Conservation (phyloP, 768 basidiomycete species). For the Leccinellum luteum region DNA sequence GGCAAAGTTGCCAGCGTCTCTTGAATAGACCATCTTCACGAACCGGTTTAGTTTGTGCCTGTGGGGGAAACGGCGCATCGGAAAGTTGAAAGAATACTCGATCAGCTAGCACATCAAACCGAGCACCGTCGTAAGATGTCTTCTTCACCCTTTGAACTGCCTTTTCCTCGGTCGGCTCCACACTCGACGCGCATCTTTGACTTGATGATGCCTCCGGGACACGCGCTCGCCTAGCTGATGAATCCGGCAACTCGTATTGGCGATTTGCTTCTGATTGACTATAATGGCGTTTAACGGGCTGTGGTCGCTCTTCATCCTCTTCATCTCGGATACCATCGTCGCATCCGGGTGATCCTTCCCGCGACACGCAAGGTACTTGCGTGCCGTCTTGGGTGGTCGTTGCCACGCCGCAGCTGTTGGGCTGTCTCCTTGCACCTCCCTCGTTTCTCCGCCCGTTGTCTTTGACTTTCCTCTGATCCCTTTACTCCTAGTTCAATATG, state of each 20-base stretch:
- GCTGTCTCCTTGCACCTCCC: background rate
- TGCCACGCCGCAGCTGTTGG: background rate
- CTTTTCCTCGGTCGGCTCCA: background rate
- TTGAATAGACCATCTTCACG: constrained; percentile 16
- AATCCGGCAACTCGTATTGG: background rate
- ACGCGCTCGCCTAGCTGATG: constrained; percentile 11
- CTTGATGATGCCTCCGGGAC: background rate
- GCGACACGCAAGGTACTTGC: no score
- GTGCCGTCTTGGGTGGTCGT: background rate
- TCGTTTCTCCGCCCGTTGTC: background rate
- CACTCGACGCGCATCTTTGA: background rate
- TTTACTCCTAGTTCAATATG: background rate
- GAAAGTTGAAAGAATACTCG: background rate
- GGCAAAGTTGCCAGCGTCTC: constrained; percentile 11
- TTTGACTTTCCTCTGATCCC: background rate
- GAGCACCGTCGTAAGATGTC: background rate
- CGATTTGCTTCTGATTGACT: constrained; percentile 5
- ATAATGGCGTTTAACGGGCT: constrained; percentile 15
- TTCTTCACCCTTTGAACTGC: background rate
- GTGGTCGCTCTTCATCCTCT: background rate
- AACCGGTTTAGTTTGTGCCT: background rate
- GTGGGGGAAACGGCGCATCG: background rate
- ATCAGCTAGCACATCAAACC: background rate
- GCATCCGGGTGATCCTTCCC: no score
- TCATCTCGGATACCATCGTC: constrained; percentile 9